Base-by-base conservation (phyloP, 768 basidiomycete species). In the Guyanaporus albipodus region DNA sequence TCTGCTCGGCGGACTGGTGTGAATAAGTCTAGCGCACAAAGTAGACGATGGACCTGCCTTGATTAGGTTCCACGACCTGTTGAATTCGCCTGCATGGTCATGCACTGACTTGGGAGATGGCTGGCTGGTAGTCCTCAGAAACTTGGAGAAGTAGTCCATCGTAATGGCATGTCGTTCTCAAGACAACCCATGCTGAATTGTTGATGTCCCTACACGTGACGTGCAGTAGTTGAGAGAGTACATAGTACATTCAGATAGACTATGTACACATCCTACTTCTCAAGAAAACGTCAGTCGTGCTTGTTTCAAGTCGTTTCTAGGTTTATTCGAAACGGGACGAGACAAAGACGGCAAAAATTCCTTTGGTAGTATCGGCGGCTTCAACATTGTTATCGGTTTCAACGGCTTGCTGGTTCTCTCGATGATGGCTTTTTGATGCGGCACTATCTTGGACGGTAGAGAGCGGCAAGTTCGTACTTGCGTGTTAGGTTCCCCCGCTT, bases 71-170 rank as follows among this genome's bases (percentile, higher is more conserved):
- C 89, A 92, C 51, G 88, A 87, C 51, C 68, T 78, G 54, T 80
- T 77, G 61, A 92, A 91, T 55, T 88, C 86, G 28, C 74, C 76
- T 15, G 81, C 76, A 67, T 81, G 79, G 61, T 92, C 89, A 17
- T 81, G 71, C 34, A 71, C 64, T 0, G 69, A 62, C 60, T 82
- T 87, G 8, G 48, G 76, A 52, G 56, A 65, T 21, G 57, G 71
- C 52, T 69, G 80, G 58, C 27, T 71, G 49, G 58, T 70, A 0
- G 58, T 38, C 58, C 60, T 68, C 43, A 91, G 71, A 59, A 91
- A 90, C 61, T 87, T 89, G 42, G 87, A 85, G 61, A 92, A 91
- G 64, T 91, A 91, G 58, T 90, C 87, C 87, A 90, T 90, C 36
- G 39, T 53, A 48, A 8, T n/a, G 36, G 27, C 8, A 24, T 21